A percentile compares a stretch with the other conserved stretches of the same genome.
Evolutionary conservation across 495 filamentous ascomycete species (phyloP).

Genomic region (Penicillium waksmanii): DNA sequence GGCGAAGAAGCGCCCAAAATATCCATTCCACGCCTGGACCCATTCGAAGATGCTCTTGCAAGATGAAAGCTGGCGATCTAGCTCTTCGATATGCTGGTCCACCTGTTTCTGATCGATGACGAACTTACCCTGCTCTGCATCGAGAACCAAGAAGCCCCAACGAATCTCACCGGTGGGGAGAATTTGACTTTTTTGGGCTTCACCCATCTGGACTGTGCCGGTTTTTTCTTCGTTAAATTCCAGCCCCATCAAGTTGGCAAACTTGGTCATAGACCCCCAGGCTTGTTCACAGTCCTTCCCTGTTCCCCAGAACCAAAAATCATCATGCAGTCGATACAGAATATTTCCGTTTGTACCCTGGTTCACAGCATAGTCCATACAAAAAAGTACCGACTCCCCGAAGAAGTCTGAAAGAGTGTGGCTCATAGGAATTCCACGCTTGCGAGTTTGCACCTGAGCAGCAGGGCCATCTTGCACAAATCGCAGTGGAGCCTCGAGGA

Average conservation of each 20-base stretch:
- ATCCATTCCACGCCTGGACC: conserved; percentile 28
- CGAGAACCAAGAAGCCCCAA: conserved; percentile 68
- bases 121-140: conserved; percentile 57
- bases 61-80: conserved; percentile 60
- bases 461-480: conserved; percentile 57
- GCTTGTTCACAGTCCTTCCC: conserved; percentile 57
- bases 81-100: conserved; percentile 62
- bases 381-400: conserved; percentile 65
- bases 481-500: conserved; percentile 62
- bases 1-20: conserved; percentile 46
- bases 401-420: conserved; percentile 63
- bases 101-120: conserved; percentile 66
- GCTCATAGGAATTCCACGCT: conserved; percentile 60
- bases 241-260: conserved; percentile 58
- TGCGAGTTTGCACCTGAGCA: conserved; percentile 47
- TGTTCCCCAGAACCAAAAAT: conserved; percentile 71
- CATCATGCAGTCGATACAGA: conserved; percentile 67
- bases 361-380: conserved; percentile 68
- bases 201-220: conserved; percentile 52
- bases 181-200: not conserved
- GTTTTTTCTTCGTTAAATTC: conserved; percentile 62
- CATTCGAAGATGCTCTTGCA: conserved; percentile 62
- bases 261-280: conserved; percentile 60
- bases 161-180: conserved; percentile 61
- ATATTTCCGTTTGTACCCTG: conserved; percentile 54